These are phyloP conservation scores for Ceratocystis cubensis DNA, from an alignment of 2,329 filamentous ascomycete genomes.

Conservation along the genomic window DNA sequence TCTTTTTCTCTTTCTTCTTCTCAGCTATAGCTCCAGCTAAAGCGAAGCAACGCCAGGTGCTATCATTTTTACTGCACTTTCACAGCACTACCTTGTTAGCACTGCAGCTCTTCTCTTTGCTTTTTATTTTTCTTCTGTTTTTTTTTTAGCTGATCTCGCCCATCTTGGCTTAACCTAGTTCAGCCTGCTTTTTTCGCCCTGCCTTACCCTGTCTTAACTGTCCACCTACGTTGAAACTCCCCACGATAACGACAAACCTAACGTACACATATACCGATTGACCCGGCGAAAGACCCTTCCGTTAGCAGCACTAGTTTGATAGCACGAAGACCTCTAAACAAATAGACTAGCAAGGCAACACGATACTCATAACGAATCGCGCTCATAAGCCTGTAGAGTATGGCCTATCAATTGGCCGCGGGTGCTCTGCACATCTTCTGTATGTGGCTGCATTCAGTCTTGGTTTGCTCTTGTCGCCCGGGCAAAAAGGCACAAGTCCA, in stretches of 20 bases:
- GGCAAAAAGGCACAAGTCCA: neutral
- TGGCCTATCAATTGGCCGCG: conserved; percentile 20
- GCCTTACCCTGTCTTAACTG: no score
- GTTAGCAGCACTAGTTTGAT: neutral
- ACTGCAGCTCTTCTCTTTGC: neutral
- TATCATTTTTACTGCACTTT: no score
- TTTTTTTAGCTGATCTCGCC: neutral
- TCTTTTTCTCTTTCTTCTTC: neutral
- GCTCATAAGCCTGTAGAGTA: neutral
- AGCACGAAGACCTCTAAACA: neutral
- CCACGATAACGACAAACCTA: neutral
- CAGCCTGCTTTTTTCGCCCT: neutral
- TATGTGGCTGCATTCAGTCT: conserved; percentile 14
- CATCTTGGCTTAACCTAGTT: neutral
- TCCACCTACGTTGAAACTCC: neutral
- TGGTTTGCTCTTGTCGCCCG: neutral
- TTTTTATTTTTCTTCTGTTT: neutral
- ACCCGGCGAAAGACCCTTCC: neutral
- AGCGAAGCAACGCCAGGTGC: no score
- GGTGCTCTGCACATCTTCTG: conserved; percentile 21
- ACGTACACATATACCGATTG: neutral
- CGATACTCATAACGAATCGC: neutral
- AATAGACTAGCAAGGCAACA: neutral
- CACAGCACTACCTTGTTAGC: no score
- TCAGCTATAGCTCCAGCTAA: neutral